These are phyloP conservation scores for Neurospora sp. DNA, from an alignment of 495 filamentous ascomycete species.

Conservation along the genomic window DNA sequence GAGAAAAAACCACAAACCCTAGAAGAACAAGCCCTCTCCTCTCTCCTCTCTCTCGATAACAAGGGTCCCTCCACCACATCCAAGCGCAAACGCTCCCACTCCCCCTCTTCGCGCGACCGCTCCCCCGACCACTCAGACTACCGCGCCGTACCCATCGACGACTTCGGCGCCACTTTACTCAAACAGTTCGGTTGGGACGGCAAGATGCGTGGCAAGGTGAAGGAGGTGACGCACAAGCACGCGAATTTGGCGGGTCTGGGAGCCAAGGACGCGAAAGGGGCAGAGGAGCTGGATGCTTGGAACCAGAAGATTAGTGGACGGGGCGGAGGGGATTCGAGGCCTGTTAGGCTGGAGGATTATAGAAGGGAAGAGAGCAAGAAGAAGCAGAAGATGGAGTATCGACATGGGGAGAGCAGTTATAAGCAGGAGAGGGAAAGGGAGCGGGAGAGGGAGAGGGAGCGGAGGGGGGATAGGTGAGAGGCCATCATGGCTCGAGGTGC, in stretches of 20 bases:
- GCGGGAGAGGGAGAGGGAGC: conserved; percentile 35
- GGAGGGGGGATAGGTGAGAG: conserved; percentile 24
- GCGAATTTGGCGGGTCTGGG: conserved; percentile 81
- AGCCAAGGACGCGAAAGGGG: conserved; percentile 56
- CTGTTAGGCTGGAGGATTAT: conserved; percentile 37
- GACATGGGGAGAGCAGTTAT: conserved; percentile 28
- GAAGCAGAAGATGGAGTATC: conserved; percentile 27
- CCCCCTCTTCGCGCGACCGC: conserved; percentile 61
- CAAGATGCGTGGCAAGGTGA: conserved; percentile 45
- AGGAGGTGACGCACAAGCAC: conserved; percentile 45
- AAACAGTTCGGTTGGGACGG: conserved; percentile 95
- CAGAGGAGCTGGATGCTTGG: conserved; percentile 47
- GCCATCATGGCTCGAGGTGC: background rate
- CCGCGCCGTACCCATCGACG: conserved; percentile 77
- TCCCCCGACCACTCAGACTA: conserved; percentile 75
- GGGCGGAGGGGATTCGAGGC: conserved; percentile 9
- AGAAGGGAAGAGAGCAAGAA: conserved; percentile 31
- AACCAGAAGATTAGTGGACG: conserved; percentile 17
- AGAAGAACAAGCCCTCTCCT: conserved; percentile 72
- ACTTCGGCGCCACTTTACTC: conserved; percentile 82
- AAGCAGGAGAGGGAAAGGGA: conserved; percentile 39
- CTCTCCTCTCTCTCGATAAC: conserved; percentile 49
- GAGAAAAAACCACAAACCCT: conserved; percentile 28
- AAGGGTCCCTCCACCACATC: conserved; percentile 11
- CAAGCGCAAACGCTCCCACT: conserved; percentile 29